Conservation (phyloP, 495 filamentous ascomycete genomes). For the Penicillium taxi region DNA sequence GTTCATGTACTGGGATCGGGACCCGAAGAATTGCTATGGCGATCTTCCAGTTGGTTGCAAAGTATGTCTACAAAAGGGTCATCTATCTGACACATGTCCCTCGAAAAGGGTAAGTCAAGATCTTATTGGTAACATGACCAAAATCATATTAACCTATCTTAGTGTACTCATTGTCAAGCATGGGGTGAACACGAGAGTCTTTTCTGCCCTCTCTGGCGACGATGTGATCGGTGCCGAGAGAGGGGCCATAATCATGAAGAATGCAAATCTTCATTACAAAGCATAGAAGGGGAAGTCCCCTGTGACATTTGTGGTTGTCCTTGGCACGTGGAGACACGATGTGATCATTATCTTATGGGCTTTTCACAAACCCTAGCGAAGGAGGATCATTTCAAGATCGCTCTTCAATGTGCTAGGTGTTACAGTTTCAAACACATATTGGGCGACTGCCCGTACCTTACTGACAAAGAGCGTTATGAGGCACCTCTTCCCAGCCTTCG, state of each 20-base stretch:
- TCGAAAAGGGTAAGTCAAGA: constrained; percentile 33
- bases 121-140: neutral
- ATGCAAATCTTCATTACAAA: constrained; percentile 34
- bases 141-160: constrained; percentile 1
- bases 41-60: constrained; percentile 52
- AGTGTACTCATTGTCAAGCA: constrained; percentile 36
- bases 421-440: constrained; percentile 37
- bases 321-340: constrained; percentile 37
- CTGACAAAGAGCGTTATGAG: too few species aligned
- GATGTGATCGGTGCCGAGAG: constrained; percentile 41
- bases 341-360: constrained; percentile 33
- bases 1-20: constrained; percentile 46
- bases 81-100: constrained; percentile 39
- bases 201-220: constrained; percentile 33
- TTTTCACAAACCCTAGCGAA: too few species aligned
- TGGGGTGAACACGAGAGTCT: constrained; percentile 34
- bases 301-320: constrained; percentile 40
- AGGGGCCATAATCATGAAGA: constrained; percentile 32
- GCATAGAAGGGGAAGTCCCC: constrained; percentile 29
- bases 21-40: constrained; percentile 55
- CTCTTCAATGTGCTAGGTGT: constrained; percentile 45
- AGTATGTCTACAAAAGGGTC: constrained; percentile 40
- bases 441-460: constrained; percentile 38
- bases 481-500: too few species aligned
- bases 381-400: too few species aligned